Conservation (phyloP, 305 asterid genomes). For the Solanum hybrid region DNA sequence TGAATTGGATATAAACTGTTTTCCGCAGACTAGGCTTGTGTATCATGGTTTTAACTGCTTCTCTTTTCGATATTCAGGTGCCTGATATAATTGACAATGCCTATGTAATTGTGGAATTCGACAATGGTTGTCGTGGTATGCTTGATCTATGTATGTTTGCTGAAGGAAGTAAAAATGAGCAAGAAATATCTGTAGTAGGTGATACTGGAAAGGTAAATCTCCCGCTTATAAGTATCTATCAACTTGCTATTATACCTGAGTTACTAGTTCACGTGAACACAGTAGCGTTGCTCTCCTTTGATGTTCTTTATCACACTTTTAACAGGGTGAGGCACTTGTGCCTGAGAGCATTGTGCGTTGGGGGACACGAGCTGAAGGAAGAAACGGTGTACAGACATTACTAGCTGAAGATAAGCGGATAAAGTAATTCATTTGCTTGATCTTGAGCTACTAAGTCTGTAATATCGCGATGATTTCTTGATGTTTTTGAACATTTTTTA, state of each 20-base stretch:
- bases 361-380: slow-evolving; percentile 66
- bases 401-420: slow-evolving; percentile 64
- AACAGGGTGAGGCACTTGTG: slow-evolving; percentile 89
- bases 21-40: background rate
- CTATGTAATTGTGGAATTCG: slow-evolving; percentile 81
- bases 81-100: slow-evolving; percentile 97
- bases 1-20: background rate
- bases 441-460: background rate
- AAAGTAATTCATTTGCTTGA: slow-evolving; percentile 36
- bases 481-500: background rate
- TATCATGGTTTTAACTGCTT: background rate
- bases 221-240: background rate
- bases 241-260: background rate
- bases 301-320: background rate
- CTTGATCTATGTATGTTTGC: slow-evolving; percentile 98
- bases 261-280: background rate
- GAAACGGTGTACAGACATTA: slow-evolving; percentile 50
- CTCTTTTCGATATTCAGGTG: slow-evolving; percentile 36
- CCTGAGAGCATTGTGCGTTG: slow-evolving; percentile 76
- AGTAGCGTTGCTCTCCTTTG: background rate
- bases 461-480: background rate
- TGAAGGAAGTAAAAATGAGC: slow-evolving; percentile 94
- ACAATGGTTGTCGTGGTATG: slow-evolving; percentile 77
- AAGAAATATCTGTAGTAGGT: slow-evolving; percentile 91
- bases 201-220: slow-evolving; percentile 72